Evolutionary conservation across 192 early-diverging fungal genomes (phyloP), one percentile per base, ranked within the genome.

Genomic region (Powellomyces hirtus): DNA sequence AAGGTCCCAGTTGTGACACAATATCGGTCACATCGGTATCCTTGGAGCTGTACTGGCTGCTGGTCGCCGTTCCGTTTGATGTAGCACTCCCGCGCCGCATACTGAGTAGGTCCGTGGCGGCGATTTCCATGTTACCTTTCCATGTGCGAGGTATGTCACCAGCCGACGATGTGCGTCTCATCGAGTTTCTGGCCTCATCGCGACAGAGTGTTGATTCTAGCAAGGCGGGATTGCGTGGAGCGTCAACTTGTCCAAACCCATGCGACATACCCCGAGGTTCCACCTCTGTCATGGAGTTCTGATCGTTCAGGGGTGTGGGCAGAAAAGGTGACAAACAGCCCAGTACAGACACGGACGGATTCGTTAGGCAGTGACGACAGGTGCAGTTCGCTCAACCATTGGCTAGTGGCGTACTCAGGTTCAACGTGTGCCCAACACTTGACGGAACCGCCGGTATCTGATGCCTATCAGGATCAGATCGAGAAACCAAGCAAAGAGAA

Each of bases 131-230:
- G 36, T 65, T 44, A 1, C 65, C 59, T 29, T 55, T 55, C 65
- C 65, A 67, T 26, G 65, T 57, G 20, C 53, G 30, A 30, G 65
- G 65, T 14, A 67, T 67, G 44, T 67, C 65, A 35, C 65, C 65
- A 14, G 65, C 65, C 6, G 65, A 67, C 8, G 65, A 56, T 10
- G 65, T 67, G 13, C 65, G 51, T 20, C 65, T 29, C 26, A 67
- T 67, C n/a, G 8, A 10, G 16, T 42, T 18, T 6, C 34, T 16
- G 8, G 29, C 4, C 35, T 67, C 65, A 13, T 67, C 27, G 16
- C 53, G 53, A 29, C 4, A 56, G 27, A 56, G 31, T 16, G 31
- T 33, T 31, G 22, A 22, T 31, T 56, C 27, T 5, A 56, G 53
- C 10, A 27, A 56, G 7, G 2, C 3, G 2, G 4, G 14, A 16